These are phyloP conservation scores for Paecilomyces sp. DNA, from an alignment of 2,329 filamentous ascomycete genomes.

Conservation along the genomic window DNA sequence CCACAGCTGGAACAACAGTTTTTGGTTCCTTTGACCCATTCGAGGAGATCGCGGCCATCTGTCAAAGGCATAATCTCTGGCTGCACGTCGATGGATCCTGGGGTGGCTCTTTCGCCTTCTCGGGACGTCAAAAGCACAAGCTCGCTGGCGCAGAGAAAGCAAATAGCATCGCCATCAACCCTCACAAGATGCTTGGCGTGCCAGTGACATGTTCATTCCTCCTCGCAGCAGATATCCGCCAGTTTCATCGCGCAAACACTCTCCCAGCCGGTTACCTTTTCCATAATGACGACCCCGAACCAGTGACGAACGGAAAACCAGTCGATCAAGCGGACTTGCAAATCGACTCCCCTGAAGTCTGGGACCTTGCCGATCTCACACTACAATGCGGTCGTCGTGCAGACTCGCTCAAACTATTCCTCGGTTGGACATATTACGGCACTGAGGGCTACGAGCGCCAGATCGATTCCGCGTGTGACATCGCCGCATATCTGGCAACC, in stretches of 20 bases:
- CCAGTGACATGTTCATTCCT: slow-evolving; percentile 89
- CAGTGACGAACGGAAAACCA: slow-evolving; percentile 13
- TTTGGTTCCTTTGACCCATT: slow-evolving; percentile 84
- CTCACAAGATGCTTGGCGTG: slow-evolving; percentile 95
- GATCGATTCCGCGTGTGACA: slow-evolving; percentile 65
- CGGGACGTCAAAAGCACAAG: slow-evolving; percentile 54
- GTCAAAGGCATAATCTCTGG: slow-evolving; percentile 69
- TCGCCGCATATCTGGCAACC: slow-evolving; percentile 61
- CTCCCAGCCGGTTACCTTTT: slow-evolving; percentile 82
- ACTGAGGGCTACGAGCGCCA: slow-evolving; percentile 61
- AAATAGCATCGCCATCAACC: slow-evolving; percentile 79
- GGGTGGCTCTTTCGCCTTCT: slow-evolving; percentile 82
- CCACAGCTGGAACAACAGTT: slow-evolving; percentile 91
- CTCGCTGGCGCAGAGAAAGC: slow-evolving; percentile 66
- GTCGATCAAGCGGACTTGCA: slow-evolving; percentile 15
- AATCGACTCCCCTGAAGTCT: slow-evolving; percentile 52
- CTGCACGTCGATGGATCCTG: slow-evolving; percentile 88
- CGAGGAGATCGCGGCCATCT: slow-evolving; percentile 60
- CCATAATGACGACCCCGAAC: slow-evolving; percentile 48
- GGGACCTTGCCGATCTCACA: slow-evolving; percentile 87
- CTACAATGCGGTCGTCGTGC: slow-evolving; percentile 85
- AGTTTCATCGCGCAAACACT: slow-evolving; percentile 79
- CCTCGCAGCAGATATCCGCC: slow-evolving; percentile 64
- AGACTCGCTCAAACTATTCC: slow-evolving; percentile 78
- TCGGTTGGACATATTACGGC: slow-evolving; percentile 88